A percentile compares a stretch with the other conserved stretches of the same genome.
Evolutionary conservation across 441 rosid species (phyloP).

Genomic region (Arabidopsis lyrata): DNA sequence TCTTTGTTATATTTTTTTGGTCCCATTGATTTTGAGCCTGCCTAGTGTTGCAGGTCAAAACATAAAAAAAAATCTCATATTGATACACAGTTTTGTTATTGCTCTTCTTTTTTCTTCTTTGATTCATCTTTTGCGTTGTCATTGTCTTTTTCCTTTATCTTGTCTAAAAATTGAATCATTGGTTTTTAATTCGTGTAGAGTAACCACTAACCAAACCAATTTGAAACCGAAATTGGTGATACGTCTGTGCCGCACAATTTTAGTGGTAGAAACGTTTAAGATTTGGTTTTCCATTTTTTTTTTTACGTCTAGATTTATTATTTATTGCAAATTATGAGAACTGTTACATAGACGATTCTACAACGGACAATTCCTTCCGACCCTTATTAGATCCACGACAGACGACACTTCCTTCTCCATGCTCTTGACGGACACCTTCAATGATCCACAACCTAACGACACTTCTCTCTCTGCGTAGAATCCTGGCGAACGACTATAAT

Average conservation of each 20-base stretch:
- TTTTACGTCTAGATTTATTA: no score
- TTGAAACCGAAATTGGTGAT: not conserved
- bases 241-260: not conserved
- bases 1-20: conserved; percentile 31
- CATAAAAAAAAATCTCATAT: conserved; percentile 17
- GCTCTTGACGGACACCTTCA: no score
- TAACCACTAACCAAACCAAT: not conserved
- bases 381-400: no score
- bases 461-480: no score
- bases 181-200: not conserved
- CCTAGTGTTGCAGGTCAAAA: conserved; percentile 29
- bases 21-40: conserved; percentile 40
- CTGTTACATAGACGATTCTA: no score
- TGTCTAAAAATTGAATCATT: not conserved
- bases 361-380: no score
- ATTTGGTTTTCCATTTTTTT: not conserved
- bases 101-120: not conserved
- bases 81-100: conserved; percentile 17
- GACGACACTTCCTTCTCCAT: no score
- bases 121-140: conserved; percentile 1
- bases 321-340: no score
- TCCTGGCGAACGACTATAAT: no score
- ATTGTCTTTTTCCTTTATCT: not conserved
- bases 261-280: not conserved
- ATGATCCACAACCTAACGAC: no score